These are phyloP conservation scores for Jatropha podagrica DNA, from an alignment of 441 rosid species.

Conservation along the genomic window DNA sequence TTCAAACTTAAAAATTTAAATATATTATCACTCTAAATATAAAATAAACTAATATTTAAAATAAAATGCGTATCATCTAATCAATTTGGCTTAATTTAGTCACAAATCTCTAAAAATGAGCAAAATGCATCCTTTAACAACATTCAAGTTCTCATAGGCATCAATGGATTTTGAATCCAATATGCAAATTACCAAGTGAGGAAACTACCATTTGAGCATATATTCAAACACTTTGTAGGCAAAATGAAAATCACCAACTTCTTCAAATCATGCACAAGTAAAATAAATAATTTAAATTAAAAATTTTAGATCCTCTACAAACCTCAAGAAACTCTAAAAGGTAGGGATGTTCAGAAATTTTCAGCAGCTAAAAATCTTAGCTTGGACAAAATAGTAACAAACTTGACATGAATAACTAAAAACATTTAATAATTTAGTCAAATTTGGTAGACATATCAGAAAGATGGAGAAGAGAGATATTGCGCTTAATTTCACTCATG, in stretches of 20 bases:
- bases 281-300: no score
- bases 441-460: no score
- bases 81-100: no score
- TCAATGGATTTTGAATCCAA: background rate
- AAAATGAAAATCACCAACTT: background rate
- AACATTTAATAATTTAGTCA: background rate
- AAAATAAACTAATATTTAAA: no score
- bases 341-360: background rate
- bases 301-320: no score
- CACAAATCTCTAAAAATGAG: no score
- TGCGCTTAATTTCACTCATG: no score
- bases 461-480: background rate
- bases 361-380: background rate
- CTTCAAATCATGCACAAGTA: background rate
- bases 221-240: background rate
- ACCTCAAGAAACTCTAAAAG: no score
- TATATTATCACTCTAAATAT: no score
- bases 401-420: background rate
- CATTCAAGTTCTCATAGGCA: background rate
- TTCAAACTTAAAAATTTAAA: no score
- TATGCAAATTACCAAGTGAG: background rate
- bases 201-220: background rate
- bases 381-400: background rate
- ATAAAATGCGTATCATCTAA: no score
- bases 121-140: no score